Base-by-base conservation (phyloP, 2,329 filamentous ascomycete genomes). In the Apiospora aurea region DNA sequence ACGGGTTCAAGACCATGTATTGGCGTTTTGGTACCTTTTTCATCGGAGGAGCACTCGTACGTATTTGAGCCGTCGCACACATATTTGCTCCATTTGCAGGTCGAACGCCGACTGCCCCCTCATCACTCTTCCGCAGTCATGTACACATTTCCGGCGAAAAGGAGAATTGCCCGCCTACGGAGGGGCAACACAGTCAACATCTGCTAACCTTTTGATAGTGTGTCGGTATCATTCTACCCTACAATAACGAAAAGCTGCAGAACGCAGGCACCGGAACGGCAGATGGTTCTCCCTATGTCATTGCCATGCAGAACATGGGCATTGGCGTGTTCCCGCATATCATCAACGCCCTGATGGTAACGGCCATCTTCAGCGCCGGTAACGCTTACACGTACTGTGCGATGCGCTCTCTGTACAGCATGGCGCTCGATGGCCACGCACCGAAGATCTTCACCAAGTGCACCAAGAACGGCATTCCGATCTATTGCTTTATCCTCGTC, bases 11-110 rank as follows among this genome's bases (percentile, higher is more conserved):
- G 73, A 89, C 88, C 1, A 89, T 92, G 4, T 91, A 92, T 80
- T 91, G 90, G 80, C 88, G 91, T 43, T 84, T 93, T 69, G 90
- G 87, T 1, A 78, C 87, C 0, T 93, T 93, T 81, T 93, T 93
- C 81, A 86, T 93, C 29, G 85, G 92, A 7, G 89, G 90, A 7
- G 89, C 89, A 4, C 83, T 94, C 2, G 68, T 69, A 57, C 16
- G 68, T 69, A 26, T 51, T 44, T 26, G 53, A 61, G 53, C 29
- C 53, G 29, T 16, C 16, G 29, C 3, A 10, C 34, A 7, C 53
- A 16, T 21, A 8, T 18, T 61, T 21, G 53, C 16, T 18, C 2
- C 26, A 34, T 21, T 21, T 34, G 29, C 26, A 21, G 34, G 4
- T 18, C 18, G 4, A 14, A 18, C 18, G 57, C 16, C 26, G 14